These are phyloP conservation scores for Albifimbria verrucaria DNA, from an alignment of 2,329 filamentous ascomycete genomes.

Conservation along the genomic window DNA sequence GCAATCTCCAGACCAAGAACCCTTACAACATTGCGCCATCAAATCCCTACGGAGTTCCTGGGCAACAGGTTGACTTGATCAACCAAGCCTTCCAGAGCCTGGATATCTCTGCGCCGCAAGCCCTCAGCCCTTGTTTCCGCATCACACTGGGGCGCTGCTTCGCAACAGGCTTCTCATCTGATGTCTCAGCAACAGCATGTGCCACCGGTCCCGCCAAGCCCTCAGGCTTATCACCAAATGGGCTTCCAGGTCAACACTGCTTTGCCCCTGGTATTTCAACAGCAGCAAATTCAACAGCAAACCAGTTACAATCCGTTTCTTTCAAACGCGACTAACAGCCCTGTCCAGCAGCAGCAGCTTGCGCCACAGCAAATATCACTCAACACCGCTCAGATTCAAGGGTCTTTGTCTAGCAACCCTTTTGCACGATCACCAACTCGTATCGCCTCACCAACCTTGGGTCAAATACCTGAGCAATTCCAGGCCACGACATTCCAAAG, in stretches of 20 bases:
- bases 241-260: conserved; percentile 40
- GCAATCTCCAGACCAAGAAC: conserved; percentile 56
- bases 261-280: conserved; percentile 35
- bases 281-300: conserved; percentile 24
- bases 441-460: conserved; percentile 47
- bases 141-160: conserved; percentile 66
- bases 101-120: conserved; percentile 57
- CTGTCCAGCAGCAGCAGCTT: conserved; percentile 6
- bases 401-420: conserved; percentile 38
- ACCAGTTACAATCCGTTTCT: conserved; percentile 54
- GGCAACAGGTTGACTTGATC: conserved; percentile 39
- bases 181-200: conserved; percentile 44
- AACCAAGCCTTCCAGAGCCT: conserved; percentile 74
- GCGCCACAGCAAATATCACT: conserved; percentile 33
- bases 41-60: conserved; percentile 66
- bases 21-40: conserved; percentile 51
- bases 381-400: conserved; percentile 34
- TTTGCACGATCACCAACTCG: conserved; percentile 47
- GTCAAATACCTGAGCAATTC: conserved; percentile 51
- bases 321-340: conserved; percentile 14
- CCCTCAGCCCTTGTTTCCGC: conserved; percentile 60
- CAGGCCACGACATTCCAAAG: conserved; percentile 41
- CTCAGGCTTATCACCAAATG: conserved; percentile 36
- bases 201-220: conserved; percentile 37
- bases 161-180: conserved; percentile 35